These are phyloP conservation scores for Ceratocystis variospora DNA, from an alignment of 2,329 filamentous ascomycete genomes.

Conservation along the genomic window DNA sequence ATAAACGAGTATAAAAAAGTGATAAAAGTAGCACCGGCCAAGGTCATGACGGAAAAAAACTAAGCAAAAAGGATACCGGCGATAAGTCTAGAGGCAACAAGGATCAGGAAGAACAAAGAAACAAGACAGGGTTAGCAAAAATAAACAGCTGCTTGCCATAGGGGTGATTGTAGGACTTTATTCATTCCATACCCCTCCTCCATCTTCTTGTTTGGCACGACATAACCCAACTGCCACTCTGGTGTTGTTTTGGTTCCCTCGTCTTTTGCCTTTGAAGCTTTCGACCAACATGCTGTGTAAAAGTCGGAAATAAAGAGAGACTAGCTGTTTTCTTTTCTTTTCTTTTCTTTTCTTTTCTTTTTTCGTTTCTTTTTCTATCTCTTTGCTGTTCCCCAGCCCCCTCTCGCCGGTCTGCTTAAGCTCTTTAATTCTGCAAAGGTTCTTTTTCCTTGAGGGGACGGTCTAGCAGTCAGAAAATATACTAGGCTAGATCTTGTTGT, in stretches of 20 bases:
- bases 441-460: not conserved
- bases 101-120: constrained; percentile 1
- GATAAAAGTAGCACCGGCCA: not conserved
- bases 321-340: not conserved
- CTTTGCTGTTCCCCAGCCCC: too few relatives aligned
- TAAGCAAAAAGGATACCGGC: not conserved
- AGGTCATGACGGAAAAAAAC: not conserved
- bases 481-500: not conserved
- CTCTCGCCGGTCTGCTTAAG: not conserved
- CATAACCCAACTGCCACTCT: not conserved
- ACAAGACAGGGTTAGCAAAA: not conserved
- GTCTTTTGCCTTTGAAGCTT: not conserved
- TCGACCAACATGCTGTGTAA: not conserved
- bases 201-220: not conserved
- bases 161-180: not conserved
- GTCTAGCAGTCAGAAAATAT: not conserved
- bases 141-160: not conserved
- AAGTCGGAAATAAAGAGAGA: not conserved
- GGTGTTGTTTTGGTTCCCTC: not conserved
- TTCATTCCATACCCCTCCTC: not conserved
- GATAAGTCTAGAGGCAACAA: constrained; percentile 1
- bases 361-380: too few relatives aligned
- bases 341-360: too few relatives aligned
- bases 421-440: not conserved
- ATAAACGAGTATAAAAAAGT: too few relatives aligned